Evolutionary conservation across 306 rosid species (phyloP).

Genomic region (Cicer cuneatum): DNA sequence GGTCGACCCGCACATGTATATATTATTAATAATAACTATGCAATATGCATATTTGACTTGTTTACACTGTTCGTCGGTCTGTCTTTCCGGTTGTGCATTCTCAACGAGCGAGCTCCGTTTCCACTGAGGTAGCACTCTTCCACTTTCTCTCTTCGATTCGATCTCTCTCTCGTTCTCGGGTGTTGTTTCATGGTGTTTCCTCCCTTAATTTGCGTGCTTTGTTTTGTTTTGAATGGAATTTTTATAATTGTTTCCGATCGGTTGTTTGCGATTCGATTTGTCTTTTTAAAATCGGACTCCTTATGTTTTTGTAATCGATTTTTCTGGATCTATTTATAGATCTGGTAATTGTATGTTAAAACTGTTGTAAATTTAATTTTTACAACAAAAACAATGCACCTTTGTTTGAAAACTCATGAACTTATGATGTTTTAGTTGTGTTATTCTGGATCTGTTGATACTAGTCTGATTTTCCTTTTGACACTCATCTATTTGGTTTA

Average conservation of each 20-base stretch:
- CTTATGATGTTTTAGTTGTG: not conserved
- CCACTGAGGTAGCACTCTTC: not conserved
- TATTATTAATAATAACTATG: no score
- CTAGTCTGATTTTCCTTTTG: not conserved
- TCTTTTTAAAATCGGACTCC: not conserved
- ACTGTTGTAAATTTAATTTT: no score
- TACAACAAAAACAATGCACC: not conserved
- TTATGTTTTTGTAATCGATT: not conserved
- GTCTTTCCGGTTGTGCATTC: not conserved
- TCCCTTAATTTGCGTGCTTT: not conserved
- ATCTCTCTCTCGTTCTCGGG: not conserved
- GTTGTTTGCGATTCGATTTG: not conserved
- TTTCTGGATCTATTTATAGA: not conserved
- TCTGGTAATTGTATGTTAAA: not conserved
- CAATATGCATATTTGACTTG: not conserved
- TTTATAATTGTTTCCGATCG: not conserved
- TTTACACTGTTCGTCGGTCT: not conserved
- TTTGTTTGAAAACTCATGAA: not conserved
- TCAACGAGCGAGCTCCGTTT: not conserved
- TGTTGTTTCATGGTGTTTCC: not conserved
- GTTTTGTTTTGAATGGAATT: constrained; percentile 2
- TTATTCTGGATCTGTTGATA: constrained; percentile 4
- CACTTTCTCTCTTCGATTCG: not conserved
- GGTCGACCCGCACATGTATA: no score
- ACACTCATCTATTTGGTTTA: not conserved